Percentiles rank a stretch among this genome's conserved stretches.
Conservation (phyloP, 108 stramenopile species). For the Epithemia pelagica region DNA sequence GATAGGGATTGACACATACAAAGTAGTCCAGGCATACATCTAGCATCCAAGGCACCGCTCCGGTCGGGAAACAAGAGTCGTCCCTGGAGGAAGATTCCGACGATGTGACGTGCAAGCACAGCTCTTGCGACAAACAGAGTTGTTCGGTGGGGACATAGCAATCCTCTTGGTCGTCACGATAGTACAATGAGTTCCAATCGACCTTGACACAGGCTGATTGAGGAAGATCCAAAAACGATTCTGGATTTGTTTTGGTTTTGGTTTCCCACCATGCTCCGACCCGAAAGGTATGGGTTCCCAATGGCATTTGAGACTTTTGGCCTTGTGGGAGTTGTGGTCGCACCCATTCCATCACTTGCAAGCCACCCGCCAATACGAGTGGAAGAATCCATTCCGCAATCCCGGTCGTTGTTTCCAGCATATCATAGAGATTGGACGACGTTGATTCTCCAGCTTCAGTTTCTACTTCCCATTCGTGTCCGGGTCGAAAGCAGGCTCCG, state of each 20-base stretch:
- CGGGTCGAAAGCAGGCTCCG: conserved; percentile 30
- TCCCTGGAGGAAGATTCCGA: not conserved
- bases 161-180: conserved; percentile 24
- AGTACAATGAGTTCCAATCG: conserved; percentile 34
- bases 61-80: too few relatives aligned
- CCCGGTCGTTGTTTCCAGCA: conserved; percentile 29
- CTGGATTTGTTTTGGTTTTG: not conserved
- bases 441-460: not conserved
- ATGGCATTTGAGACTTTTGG: conserved; percentile 23
- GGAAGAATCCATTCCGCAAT: conserved; percentile 68
- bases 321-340: conserved; percentile 15
- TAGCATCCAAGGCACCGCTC: conserved; percentile 30
- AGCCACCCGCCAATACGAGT: conserved; percentile 37
- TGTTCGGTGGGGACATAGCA: conserved; percentile 20
- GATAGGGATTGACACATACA: conserved; percentile 45
- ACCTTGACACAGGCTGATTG: conserved; percentile 26
- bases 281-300: conserved; percentile 25
- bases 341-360: conserved; percentile 35
- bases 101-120: conserved; percentile 22
- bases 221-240: conserved; percentile 40
- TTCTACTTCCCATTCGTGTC: not conserved
- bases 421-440: conserved; percentile 41
- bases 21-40: conserved; percentile 68
- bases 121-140: conserved; percentile 21
- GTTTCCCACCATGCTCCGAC: conserved; percentile 21